Evolutionary conservation across 1,284 basidiomycete species (phyloP).

Genomic region (Spongispora temasekensis): DNA sequence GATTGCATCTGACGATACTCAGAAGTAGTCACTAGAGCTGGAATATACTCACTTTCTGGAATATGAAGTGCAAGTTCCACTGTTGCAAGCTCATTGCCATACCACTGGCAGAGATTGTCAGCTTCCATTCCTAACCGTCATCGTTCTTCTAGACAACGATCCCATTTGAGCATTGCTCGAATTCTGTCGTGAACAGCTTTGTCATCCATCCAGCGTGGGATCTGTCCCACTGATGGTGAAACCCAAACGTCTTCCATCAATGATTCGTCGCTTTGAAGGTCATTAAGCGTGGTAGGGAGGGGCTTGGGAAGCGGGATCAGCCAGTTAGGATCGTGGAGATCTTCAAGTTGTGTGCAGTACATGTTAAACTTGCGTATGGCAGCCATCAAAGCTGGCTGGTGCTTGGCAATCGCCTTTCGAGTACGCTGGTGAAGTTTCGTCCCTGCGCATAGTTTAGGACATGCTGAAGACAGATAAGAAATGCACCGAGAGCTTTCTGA

Average conservation of each 20-base stretch:
- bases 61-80: neutral
- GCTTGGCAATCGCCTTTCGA: conserved; percentile 1
- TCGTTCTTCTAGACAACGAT: conserved; percentile 33
- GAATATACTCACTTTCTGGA: neutral
- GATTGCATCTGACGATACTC: no score
- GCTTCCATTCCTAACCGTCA: conserved; percentile 16
- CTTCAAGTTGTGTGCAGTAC: conserved; percentile 1
- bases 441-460: neutral
- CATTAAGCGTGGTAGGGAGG: conserved; percentile 33
- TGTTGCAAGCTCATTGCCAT: neutral
- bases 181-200: conserved; percentile 34
- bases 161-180: conserved; percentile 28
- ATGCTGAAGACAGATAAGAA: no score
- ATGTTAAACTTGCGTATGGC: conserved; percentile 7
- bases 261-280: conserved; percentile 29
- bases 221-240: conserved; percentile 34
- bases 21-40: no score
- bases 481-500: neutral
- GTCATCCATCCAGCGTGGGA: no score
- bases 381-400: conserved; percentile 7
- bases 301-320: conserved; percentile 36
- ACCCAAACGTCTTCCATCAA: conserved; percentile 46
- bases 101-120: no score
- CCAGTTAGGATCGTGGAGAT: conserved; percentile 28
- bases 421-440: conserved; percentile 11